Conservation (phyloP, 306 rosid species). For the Quercus parvula region DNA sequence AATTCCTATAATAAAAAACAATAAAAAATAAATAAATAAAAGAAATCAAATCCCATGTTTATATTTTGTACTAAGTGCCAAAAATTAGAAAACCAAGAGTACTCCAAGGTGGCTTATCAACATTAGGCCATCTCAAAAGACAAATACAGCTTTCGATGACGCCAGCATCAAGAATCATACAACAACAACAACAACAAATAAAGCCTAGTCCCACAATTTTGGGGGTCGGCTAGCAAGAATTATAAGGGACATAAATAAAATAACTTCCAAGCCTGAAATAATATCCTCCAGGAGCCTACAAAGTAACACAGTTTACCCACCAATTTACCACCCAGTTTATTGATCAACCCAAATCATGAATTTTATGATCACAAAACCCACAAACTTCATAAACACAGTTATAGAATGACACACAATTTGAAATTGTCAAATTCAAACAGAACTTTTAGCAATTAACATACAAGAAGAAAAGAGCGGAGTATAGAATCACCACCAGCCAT, state of each 20-base stretch:
- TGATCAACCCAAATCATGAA: not conserved
- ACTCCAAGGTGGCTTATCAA: not conserved
- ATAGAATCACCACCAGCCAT: slow-evolving; percentile 61
- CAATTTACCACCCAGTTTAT: not conserved
- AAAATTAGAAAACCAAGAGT: not conserved
- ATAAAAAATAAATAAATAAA: not conserved
- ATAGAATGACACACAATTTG: slow-evolving; percentile 2
- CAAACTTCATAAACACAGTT: slow-evolving; percentile 20
- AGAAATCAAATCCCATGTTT: not conserved
- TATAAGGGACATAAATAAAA: not conserved
- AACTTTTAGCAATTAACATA: not conserved
- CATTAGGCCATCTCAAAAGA: slow-evolving; percentile 1
- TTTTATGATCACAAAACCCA: slow-evolving; percentile 7
- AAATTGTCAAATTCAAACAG: slow-evolving; percentile 8
- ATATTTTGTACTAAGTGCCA: not conserved
- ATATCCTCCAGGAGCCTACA: not conserved
- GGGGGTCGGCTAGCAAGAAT: not conserved
- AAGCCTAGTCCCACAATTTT: no score
- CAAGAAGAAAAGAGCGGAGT: not conserved
- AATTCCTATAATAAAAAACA: not conserved
- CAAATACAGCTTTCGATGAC: not conserved
- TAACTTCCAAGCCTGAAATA: slow-evolving; percentile 13
- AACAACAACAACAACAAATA: no score
- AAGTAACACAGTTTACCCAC: not conserved
- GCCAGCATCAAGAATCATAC: not conserved